Conservation (phyloP, 345 rosid genomes). For the Gossypium thurberi region DNA sequence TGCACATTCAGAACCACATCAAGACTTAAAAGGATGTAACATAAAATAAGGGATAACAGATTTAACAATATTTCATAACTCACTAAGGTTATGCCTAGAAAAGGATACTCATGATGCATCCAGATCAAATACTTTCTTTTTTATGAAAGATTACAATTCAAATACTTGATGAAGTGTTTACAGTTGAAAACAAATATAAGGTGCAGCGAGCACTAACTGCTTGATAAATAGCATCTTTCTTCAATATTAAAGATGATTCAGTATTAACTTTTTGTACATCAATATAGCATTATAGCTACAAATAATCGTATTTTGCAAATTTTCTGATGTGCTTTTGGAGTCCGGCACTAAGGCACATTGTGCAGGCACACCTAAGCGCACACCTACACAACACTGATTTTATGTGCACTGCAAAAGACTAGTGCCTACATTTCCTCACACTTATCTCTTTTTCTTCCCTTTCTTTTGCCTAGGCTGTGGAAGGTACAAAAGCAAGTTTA, state of each 20-base stretch:
- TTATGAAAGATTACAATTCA: background rate
- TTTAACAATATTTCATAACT: background rate
- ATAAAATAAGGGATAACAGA: background rate
- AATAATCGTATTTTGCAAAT: background rate
- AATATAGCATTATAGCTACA: background rate
- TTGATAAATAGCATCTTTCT: background rate
- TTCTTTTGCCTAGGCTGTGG: background rate
- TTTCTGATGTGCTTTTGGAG: background rate
- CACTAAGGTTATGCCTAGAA: background rate
- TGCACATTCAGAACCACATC: conserved; percentile 27
- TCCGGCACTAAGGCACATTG: background rate
- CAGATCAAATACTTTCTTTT: too few species aligned
- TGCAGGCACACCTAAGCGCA: too few species aligned
- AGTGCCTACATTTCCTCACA: background rate
- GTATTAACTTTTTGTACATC: background rate
- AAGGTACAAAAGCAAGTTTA: background rate
- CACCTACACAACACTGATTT: background rate
- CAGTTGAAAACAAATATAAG: background rate
- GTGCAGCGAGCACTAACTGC: conserved; percentile 26
- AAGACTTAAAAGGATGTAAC: background rate
- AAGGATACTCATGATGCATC: background rate
- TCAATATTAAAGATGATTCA: background rate
- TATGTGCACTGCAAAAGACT: too few species aligned
- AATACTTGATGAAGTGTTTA: too few species aligned
- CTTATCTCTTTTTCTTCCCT: background rate